Percentiles rank a stretch among this genome's conserved stretches.
phyloP scores from a whole-genome alignment of 1,139 yeast genomes.

The Blastobotrys illinoisensis region DNA sequence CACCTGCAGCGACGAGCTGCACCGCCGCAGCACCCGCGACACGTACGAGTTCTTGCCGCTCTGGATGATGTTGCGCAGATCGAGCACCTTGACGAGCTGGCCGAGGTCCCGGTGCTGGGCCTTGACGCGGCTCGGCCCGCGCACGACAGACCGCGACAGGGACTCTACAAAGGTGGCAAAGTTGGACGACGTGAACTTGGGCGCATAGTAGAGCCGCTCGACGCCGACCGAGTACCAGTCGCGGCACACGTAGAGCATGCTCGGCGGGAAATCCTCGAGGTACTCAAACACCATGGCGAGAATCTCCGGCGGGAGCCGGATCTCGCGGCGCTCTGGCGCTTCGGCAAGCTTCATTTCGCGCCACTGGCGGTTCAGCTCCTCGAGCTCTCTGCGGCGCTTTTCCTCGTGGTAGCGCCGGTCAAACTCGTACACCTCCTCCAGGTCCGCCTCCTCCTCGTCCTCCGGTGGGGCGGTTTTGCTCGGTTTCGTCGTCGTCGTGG shows the following conservation, averaged over 20 bases:
- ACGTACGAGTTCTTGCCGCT: conserved; percentile 91
- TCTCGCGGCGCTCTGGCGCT: conserved; percentile 12
- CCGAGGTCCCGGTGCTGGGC: conserved; percentile 24
- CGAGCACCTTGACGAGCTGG: conserved; percentile 40
- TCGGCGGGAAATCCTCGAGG: conserved; percentile 32
- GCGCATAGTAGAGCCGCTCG: conserved; percentile 59
- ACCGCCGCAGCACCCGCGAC: conserved; percentile 71
- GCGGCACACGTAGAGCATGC: conserved; percentile 55
- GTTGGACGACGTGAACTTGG: conserved; percentile 59
- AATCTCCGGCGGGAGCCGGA: conserved; percentile 56
- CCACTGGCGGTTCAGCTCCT: conserved; percentile 11
- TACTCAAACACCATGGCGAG: conserved; percentile 45
- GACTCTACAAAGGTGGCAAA: conserved; percentile 70
- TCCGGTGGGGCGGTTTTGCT: conserved; percentile 5
- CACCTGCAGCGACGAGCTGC: conserved; percentile 53
- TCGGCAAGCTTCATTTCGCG: conserved; percentile 5
- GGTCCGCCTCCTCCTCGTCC: conserved; percentile 7
- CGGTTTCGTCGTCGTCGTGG: conserved; percentile 1
- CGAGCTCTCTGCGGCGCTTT: conserved; percentile 7
- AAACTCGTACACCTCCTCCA: conserved; percentile 11
- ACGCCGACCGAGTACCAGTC: conserved; percentile 54
- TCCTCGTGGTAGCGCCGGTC: conserved; percentile 9
- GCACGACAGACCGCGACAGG: conserved; percentile 34
- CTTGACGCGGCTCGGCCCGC: background rate
- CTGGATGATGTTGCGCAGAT: conserved; percentile 74